Evolutionary conservation across 495 filamentous ascomycete genomes (phyloP).

Genomic region (Pseudotulostoma volvatum): DNA sequence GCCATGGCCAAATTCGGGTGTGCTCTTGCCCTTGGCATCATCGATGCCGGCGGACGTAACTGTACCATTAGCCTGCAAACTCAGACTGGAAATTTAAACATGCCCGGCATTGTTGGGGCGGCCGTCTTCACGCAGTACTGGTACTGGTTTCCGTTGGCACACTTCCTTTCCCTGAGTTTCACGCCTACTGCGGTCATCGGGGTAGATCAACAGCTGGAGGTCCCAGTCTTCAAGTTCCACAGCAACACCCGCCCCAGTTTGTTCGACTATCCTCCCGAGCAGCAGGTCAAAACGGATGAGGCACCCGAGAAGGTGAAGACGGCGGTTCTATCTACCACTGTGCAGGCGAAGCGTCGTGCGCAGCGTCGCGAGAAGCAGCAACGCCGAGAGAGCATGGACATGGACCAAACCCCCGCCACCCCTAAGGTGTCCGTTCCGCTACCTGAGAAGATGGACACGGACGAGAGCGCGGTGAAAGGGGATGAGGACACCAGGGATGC

Average conservation of each 20-base stretch:
- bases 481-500: slow-evolving; percentile 47
- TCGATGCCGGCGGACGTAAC: slow-evolving; percentile 95
- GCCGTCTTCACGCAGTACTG: slow-evolving; percentile 98
- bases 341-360: slow-evolving; percentile 87
- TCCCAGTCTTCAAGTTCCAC: slow-evolving; percentile 92
- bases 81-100: slow-evolving; percentile 93
- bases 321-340: slow-evolving; percentile 89
- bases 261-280: slow-evolving; percentile 95
- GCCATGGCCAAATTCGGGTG: slow-evolving; percentile 99
- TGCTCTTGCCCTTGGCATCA: slow-evolving; percentile 86
- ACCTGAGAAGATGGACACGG: slow-evolving; percentile 79
- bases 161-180: slow-evolving; percentile 90
- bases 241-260: slow-evolving; percentile 86
- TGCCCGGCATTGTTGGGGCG: slow-evolving; percentile 94
- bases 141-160: slow-evolving; percentile 99
- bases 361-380: slow-evolving; percentile 57
- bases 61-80: slow-evolving; percentile 97
- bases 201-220: slow-evolving; percentile 81
- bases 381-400: slow-evolving; percentile 69
- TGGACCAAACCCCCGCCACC: slow-evolving; percentile 60
- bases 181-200: slow-evolving; percentile 88
- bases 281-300: slow-evolving; percentile 86
- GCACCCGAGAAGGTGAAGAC: slow-evolving; percentile 89
- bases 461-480: slow-evolving; percentile 46
- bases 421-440: slow-evolving; percentile 51